Base-by-base conservation (phyloP, 495 filamentous ascomycete species). In the Xylaria cubensis region DNA sequence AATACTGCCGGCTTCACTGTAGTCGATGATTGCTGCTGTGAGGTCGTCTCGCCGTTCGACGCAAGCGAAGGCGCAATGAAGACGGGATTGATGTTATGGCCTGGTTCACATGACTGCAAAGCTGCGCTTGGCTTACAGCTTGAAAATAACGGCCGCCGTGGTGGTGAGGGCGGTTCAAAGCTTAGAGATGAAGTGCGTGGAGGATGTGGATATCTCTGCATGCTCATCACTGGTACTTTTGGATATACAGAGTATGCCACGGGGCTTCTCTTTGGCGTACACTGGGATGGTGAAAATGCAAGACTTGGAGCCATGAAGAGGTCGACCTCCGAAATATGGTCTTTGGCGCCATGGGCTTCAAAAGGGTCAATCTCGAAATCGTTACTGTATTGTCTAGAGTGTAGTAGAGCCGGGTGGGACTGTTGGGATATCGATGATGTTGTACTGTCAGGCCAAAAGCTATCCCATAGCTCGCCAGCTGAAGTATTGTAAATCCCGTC, bases 381-480 rank as follows among this genome's bases (percentile, higher is more conserved):
- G 39, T 74, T 72, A 1, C 69, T 56, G 12, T 51, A 61, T 32
- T 64, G 70, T 15, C 62, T 68, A 8, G 74, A 64, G n/a, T 67
- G 64, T 36, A 78, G 55, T 4, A 78, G 72, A 26, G 71, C 69
- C 2, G 67, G 73, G 32, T 75, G 68, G 24, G 70, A 50, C 2
- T 59, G 51, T 39, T 32, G 39, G 10, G 10, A 21, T 66, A 19
- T 51, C 6, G 41, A 12, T 42, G 62, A 66, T 36, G 26, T 26
- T 21, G 56, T 8, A 7, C 36, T 41, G 17, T 78, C 73, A 3
- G 53, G 77, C 77, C 77, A 79, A 53, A 79, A 79, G 34, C 67
- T 79, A 70, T 79, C 76, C 75, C 77, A 78, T 21, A 77, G 59
- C 34, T 78, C 77, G 36, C 72, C 72, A 36, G 75, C 76, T 36